Base-by-base conservation (phyloP, 108 stramenopile genomes). In the Fragilaria crotonensis region DNA sequence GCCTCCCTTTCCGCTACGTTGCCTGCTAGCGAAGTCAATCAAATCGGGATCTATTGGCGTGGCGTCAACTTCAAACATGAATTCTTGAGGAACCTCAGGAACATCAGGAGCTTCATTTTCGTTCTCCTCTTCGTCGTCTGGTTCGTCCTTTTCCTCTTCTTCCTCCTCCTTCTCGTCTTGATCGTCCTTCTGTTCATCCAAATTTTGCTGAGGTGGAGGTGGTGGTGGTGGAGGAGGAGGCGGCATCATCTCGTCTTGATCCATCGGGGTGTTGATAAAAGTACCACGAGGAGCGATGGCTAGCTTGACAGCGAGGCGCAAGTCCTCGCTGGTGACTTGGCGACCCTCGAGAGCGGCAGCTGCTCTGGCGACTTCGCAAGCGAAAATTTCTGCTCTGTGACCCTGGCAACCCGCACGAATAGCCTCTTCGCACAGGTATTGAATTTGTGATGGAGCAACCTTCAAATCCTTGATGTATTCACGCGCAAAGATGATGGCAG, bases 311-410 rank as follows among this genome's bases (percentile, higher is more conserved):
- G 95, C 97, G 30, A 92, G 60, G 22, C 73, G 67, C 50, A 96
- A 60, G 72, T 96, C 95, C 1, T 96, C 95, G 9, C 76, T 59
- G 48, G 62, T 90, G 54, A 96, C 67, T 52, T 85, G 86, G 45
- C 94, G 73, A 57, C 95, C 95, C 69, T 96, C 94, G 41, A 98
- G 72, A 0, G 97, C 95, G 45, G 95, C 97, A 63, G 69, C 67
- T 4, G 97, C 95, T 25, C 86, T 64, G 3, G 95, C 95, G 25
- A 96, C 94, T 65, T 96, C 91, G 23, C 65, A 63, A 0, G 97
- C 95, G 68, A 95, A 95, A 60, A 98, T 95, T 50, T 98, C 97
- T 26, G 95, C 97, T 58, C 97, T 91, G 62, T 96, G 95, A 66
- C 89, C 97, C 68, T 98, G 92, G 59, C 93, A 94, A 52, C 94